Conservation (phyloP, 305 asterid genomes). For the Fraxinus paxiana region DNA sequence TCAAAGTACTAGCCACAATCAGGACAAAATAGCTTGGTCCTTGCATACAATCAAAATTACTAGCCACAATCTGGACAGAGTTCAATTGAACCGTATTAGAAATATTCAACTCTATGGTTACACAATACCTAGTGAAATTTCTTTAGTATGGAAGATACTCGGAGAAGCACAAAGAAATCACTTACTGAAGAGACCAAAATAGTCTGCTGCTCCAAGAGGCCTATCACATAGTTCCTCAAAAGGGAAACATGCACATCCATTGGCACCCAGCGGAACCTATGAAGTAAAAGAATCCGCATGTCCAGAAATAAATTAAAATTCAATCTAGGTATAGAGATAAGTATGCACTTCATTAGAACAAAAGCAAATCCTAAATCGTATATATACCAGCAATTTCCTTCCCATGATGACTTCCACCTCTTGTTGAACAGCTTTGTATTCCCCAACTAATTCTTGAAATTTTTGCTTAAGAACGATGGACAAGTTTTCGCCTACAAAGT, state of each 20-base stretch:
- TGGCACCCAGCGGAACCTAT: constrained; percentile 51
- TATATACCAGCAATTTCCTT: constrained; percentile 64
- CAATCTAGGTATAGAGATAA: neutral
- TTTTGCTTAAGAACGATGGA: constrained; percentile 61
- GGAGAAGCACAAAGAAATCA: neutral
- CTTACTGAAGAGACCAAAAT: constrained; percentile 50
- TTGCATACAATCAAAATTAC: neutral
- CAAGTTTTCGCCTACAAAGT: constrained; percentile 60
- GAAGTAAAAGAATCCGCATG: neutral
- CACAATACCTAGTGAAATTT: neutral
- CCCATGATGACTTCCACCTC: constrained; percentile 97
- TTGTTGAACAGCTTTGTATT: constrained; percentile 53
- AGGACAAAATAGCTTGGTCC: neutral
- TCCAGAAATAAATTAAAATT: neutral
- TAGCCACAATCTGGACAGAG: neutral
- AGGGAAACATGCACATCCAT: constrained; percentile 53
- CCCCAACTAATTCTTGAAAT: constrained; percentile 64
- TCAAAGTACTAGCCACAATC: neutral
- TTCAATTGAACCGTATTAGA: neutral
- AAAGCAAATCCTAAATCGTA: neutral
- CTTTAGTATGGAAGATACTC: neutral
- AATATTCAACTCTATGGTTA: neutral
- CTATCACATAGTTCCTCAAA: constrained; percentile 54
- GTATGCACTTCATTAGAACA: neutral
- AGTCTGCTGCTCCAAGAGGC: constrained; percentile 62